A percentile compares a stretch with the other conserved stretches of the same genome.
Evolutionary conservation across 768 basidiomycete species (phyloP).

Genomic region (Leccinum fibrillosum): DNA sequence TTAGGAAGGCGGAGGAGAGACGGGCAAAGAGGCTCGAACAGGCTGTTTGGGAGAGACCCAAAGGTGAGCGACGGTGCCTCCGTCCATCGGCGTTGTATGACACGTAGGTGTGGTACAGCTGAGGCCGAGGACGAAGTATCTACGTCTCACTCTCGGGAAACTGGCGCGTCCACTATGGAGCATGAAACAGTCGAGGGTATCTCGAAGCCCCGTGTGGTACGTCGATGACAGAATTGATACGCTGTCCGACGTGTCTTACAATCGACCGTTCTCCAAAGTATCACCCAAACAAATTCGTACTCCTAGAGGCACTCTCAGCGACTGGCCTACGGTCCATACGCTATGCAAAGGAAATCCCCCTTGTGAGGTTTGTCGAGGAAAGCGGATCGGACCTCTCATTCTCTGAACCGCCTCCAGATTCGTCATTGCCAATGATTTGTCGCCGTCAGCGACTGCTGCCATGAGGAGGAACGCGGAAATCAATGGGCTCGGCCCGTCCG

Average conservation of each 20-base stretch:
- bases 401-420: slow-evolving; percentile 57
- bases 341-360: slow-evolving; percentile 95
- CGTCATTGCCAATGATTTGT: slow-evolving; percentile 94
- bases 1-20: slow-evolving; percentile 51
- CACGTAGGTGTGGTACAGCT: not conserved
- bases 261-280: slow-evolving; percentile 34
- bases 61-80: slow-evolving; percentile 35
- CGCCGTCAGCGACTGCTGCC: slow-evolving; percentile 73
- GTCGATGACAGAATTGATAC: slow-evolving; percentile 4
- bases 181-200: slow-evolving; percentile 2
- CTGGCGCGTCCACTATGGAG: not conserved
- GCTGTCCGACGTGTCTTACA: slow-evolving; percentile 2
- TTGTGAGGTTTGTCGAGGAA: slow-evolving; percentile 61
- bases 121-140: not conserved
- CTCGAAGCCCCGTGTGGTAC: slow-evolving; percentile 22
- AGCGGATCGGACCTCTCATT: slow-evolving; percentile 1
- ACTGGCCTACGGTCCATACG: slow-evolving; percentile 95
- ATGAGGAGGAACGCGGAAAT: slow-evolving; percentile 84
- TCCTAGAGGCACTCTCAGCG: slow-evolving; percentile 93
- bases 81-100: not conserved
- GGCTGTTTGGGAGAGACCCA: slow-evolving; percentile 40
- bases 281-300: slow-evolving; percentile 62
- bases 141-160: not conserved
- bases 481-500: slow-evolving; percentile 61
- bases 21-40: slow-evolving; percentile 36